Base-by-base conservation (phyloP, 2,329 filamentous ascomycete genomes). In the Stagonosporopsis tanaceti region DNA sequence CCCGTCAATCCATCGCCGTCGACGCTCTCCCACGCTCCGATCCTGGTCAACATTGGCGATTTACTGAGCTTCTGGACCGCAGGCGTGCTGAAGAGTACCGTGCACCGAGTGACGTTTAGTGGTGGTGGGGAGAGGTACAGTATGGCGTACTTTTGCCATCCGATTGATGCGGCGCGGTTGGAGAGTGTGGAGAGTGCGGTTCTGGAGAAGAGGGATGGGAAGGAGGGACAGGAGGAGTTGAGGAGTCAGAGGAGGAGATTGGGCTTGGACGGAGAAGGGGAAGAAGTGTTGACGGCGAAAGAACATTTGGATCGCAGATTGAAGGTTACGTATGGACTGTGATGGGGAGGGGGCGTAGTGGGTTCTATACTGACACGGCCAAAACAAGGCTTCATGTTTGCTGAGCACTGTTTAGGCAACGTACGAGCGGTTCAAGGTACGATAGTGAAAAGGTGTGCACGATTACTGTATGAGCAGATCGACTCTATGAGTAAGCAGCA, bases 61-160 rank as follows among this genome's bases (percentile, higher is more conserved):
- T 66, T 90, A 32, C 78, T 91, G 14, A 89, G 87, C 32, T 95
- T 96, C 75, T 98, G 94, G 94, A 98, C 95, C 1, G 89, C 90
- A 63, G 93, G 93, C 0, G 77, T 97, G 44, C 83, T 98, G 61
- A 90, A 92, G 67, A 93, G 89, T 66, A 97, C 94, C 0, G 87
- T 97, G 6, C 95, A 98, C 73, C 83, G 94, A 11, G 95, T 98
- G 28, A 87, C 94, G 0, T 95, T 97, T 67, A 73, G 27, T 30
- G 66, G 66, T 0, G 77, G 78, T 0, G 78, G 74, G n/a, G 71
- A 80, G 45, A 71, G 85, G 54, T 87, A 87, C 66, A 84, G 80
- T 53, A 83, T 87, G 60, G 86, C 83, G 22, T 88, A 86, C 66
- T 88, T 88, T 68, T 87, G 84, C 64, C 86, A 88, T 75, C 86